Conservation (phyloP, 768 basidiomycete species). For the Agaricus bisporus region DNA sequence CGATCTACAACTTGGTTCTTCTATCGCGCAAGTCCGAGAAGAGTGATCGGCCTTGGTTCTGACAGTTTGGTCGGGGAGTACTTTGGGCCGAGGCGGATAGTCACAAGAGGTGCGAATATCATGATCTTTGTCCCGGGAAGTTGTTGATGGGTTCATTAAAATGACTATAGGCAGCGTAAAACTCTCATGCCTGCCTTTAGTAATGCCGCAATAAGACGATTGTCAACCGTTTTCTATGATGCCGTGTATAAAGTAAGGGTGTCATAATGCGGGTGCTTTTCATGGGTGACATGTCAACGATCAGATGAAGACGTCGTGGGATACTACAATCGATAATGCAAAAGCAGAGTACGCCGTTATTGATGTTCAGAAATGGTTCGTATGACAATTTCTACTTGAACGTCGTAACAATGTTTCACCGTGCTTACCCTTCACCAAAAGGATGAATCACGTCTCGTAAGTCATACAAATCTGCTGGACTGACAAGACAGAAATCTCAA, state of each 20-base stretch:
- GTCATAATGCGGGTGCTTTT: constrained; percentile 1
- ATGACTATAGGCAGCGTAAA: constrained; percentile 36
- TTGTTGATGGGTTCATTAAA: neutral
- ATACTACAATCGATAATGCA: constrained; percentile 22
- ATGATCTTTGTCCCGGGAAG: neutral
- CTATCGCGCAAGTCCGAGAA: neutral
- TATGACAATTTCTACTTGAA: neutral
- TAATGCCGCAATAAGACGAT: constrained; percentile 40
- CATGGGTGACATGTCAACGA: neutral
- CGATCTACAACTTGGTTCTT: neutral
- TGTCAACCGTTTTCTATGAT: constrained; percentile 44
- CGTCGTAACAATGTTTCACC: neutral
- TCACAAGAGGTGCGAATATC: constrained; percentile 32
- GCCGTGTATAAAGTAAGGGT: constrained; percentile 39
- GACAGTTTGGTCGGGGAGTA: constrained; percentile 34
- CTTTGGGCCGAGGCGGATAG: constrained; percentile 39
- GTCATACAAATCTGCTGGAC: neutral
- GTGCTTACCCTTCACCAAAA: constrained; percentile 2
- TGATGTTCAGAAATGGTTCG: constrained; percentile 43
- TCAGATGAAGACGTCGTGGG: constrained; percentile 29
- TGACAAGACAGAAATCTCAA: neutral
- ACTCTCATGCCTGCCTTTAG: constrained; percentile 47
- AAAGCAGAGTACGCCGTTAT: constrained; percentile 23
- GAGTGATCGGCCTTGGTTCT: neutral
- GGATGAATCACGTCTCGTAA: constrained; percentile 43